Evolutionary conservation across 345 rosid species (phyloP), one percentile per base, ranked within the genome.

Genomic region (Rhizophora mangle): DNA sequence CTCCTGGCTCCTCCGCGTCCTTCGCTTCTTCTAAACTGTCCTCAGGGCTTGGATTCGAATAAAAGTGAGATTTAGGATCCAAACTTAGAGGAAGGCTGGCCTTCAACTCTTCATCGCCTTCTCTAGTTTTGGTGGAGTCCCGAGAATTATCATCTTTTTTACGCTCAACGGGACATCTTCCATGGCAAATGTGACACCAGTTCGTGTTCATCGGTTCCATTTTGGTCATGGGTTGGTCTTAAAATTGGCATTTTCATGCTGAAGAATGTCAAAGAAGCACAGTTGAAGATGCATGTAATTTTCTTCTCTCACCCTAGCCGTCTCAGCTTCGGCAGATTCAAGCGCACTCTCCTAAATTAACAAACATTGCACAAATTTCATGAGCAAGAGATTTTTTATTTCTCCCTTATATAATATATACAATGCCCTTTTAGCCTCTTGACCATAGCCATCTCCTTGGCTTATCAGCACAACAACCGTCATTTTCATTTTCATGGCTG

Each of bases 281-380:
- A 75, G 65, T 43, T 84, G 85, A 2, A 93, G 93, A 59, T 86
- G 79, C 55, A 79, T 78, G 79, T 87, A 89, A 78, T 88, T 88
- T 68, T 89, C 96, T 83, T 87, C 89, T 52, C 82, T 88, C 68
- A 84, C 94, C 60, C 81, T 84, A n/a, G 83, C 86, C 87, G 88
- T 92, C 66, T 92, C 89, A 1, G 85, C 84, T 73, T 85, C 86
- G 0, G 91, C 89, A 15, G 86, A 81, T 78, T 86, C 85, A 39
- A 89, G 80, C 31, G 78, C 86, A 56, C 9, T 7, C 9, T 39
- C 47, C 15, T 39, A 11, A 11, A 39, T 39, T 11, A 11, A 39
- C 47, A 39, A 39, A 39, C 47, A 39, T 10, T 39, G 47, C 47
- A 39, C 16, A 39, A 39, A 0, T 39, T 39, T 39, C 15, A 9